Conservation (phyloP, 1,284 basidiomycete genomes). For the Cerrena zonata region DNA sequence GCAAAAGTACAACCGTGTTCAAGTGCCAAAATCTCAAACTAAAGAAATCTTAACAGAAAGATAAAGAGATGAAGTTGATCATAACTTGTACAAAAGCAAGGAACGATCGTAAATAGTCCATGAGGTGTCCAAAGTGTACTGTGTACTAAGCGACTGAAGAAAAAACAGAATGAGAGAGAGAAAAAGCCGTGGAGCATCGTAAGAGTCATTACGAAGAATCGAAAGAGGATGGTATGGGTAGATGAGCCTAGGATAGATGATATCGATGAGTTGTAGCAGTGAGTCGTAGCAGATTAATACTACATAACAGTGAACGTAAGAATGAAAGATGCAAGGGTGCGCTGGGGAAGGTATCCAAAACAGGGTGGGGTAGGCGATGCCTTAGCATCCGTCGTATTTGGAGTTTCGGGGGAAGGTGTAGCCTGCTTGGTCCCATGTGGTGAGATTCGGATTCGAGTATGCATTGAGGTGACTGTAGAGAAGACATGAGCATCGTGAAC, state of each 20-base stretch:
- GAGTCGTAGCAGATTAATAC: neutral
- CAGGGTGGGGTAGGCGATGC: conserved; percentile 11
- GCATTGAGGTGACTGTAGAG: conserved; percentile 54
- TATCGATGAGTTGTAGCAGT: neutral
- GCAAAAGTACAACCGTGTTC: neutral
- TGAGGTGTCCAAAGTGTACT: neutral
- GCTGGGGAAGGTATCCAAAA: conserved; percentile 2
- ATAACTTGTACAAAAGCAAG: too few species aligned
- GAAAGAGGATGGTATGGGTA: neutral
- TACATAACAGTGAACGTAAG: too few species aligned
- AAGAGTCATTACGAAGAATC: neutral
- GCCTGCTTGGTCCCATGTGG: conserved; percentile 67
- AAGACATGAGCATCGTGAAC: neutral
- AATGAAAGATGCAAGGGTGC: conserved; percentile 1
- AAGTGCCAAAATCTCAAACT: too few species aligned
- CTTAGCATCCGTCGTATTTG: conserved; percentile 44
- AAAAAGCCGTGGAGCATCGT: neutral
- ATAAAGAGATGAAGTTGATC: too few species aligned
- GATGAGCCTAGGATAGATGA: neutral
- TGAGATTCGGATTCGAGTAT: conserved; percentile 68
- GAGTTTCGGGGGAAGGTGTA: conserved; percentile 68
- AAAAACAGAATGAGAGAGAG: neutral
- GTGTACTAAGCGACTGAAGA: neutral
- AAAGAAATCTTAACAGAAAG: too few species aligned
- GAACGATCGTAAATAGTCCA: neutral